Percentiles rank a stretch among this genome's conserved stretches.
Conservation (phyloP, 352 stramenopile species). For the Pythium scleroteichum region DNA sequence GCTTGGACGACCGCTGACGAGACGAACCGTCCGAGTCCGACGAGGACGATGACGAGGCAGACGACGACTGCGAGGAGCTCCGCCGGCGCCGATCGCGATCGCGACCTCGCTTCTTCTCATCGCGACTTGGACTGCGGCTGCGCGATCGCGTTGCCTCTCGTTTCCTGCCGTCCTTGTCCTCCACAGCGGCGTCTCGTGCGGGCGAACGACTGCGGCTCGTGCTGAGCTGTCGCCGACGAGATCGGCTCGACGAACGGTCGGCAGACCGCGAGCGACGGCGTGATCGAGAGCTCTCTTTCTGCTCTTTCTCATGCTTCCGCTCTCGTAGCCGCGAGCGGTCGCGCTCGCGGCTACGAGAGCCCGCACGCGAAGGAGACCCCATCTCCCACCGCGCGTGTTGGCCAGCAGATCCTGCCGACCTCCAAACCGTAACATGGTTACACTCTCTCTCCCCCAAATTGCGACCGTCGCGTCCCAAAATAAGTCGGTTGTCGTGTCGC, state of each 20-base stretch:
- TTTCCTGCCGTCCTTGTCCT: neutral
- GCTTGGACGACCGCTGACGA: conserved; percentile 26
- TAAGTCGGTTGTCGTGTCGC: no score
- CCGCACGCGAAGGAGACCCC: neutral
- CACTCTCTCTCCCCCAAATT: neutral
- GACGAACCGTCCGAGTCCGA: conserved; percentile 26
- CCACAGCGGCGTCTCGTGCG: neutral
- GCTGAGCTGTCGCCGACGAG: neutral
- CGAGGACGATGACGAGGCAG: conserved; percentile 39
- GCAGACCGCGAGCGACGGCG: conserved; percentile 21
- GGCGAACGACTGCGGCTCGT: conserved; percentile 9
- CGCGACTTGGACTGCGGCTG: conserved; percentile 24
- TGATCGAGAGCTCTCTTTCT: conserved; percentile 16
- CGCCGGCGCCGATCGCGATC: conserved; percentile 24
- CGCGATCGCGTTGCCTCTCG: conserved; percentile 11
- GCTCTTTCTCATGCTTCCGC: conserved; percentile 4
- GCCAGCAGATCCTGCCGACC: no score
- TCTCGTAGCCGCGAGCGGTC: conserved; percentile 4
- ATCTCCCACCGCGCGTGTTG: no score
- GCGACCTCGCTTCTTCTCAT: conserved; percentile 18
- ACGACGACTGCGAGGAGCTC: conserved; percentile 39
- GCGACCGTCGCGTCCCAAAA: neutral
- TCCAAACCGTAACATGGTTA: neutral
- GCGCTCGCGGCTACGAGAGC: conserved; percentile 13
- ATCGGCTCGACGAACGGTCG: conserved; percentile 9